Base-by-base conservation (phyloP, 176 grass and related monocot genomes). In the Carex myosuroides region DNA sequence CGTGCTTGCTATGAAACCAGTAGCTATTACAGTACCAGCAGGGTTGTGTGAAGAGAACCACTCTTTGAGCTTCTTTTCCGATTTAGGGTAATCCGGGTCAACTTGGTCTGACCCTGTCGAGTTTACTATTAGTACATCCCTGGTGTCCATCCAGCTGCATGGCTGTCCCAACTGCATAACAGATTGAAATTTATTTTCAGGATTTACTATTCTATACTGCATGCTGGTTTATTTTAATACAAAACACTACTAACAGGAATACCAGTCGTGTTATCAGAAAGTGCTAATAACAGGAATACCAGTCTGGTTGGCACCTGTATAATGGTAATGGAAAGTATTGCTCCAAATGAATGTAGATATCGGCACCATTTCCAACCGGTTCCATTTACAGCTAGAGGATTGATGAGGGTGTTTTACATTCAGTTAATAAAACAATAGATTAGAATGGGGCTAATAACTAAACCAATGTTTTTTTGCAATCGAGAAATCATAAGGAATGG, bases 141-240 rank as follows among this genome's bases (percentile, higher is more conserved):
- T 93, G 61, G 93, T 94, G 75, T 99, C 96, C 96, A 99, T 99
- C 96, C 96, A 95, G 85, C 90, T 92, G 81, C 91, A 99, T 80
- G 91, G 84, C 79, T 76, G 60, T 58, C 91, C 93, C 77, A 87
- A 92, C 96, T 99, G 88, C 85, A 91, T 69, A 41, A 70, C n/a
- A 87, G 60, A 93, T 82, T 81, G 16, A 69, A 61, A 52, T 81
- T 79, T 62, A 10, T 26, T 55, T 7, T 76, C 46, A 53, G 5
- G 46, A 76, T 76, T 24, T 76, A 48, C 46, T 26, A 77, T 53
- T 77, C 37, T 50, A 24, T 73, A 73, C 42, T 5, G 26, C 22
- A 73, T 24, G 9, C 3, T 52, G 16, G 50, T 56, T 18, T 75
- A 54, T 32, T 13, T 30, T 21, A 76, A 14, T 29, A 76, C 46